Evolutionary conservation across 2,329 filamentous ascomycete genomes (phyloP).

Genomic region (Cytospora leucostoma): DNA sequence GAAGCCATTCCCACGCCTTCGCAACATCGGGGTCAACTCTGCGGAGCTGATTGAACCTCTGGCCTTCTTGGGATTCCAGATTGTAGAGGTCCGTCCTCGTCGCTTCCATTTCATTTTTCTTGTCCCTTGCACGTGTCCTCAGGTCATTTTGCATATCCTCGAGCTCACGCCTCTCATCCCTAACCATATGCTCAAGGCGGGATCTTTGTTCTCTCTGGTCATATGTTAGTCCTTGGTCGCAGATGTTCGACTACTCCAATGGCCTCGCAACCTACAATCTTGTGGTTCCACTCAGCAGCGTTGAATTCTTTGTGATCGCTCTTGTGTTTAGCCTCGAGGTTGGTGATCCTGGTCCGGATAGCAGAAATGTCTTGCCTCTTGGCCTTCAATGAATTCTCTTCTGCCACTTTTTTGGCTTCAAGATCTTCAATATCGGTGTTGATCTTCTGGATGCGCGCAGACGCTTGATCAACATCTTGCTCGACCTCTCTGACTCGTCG

Average conservation of each 20-base stretch:
- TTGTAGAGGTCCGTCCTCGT: constrained; percentile 53
- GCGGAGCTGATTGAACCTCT: constrained; percentile 68
- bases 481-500: constrained; percentile 57
- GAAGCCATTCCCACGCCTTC: constrained; percentile 79
- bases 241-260: background rate
- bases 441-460: constrained; percentile 43
- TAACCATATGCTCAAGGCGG: constrained; percentile 24
- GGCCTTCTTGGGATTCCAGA: constrained; percentile 74
- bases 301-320: constrained; percentile 69
- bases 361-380: constrained; percentile 54
- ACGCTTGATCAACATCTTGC: constrained; percentile 47
- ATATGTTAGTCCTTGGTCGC: constrained; percentile 1
- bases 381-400: constrained; percentile 50
- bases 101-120: constrained; percentile 42
- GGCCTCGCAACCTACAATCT: constrained; percentile 49
- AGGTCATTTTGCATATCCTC: constrained; percentile 39
- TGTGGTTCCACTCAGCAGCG: constrained; percentile 67
- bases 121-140: constrained; percentile 43
- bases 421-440: constrained; percentile 46
- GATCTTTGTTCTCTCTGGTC: constrained; percentile 21
- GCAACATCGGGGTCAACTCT: constrained; percentile 63
- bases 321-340: constrained; percentile 63
- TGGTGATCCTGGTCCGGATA: constrained; percentile 59
- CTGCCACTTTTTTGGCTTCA: constrained; percentile 54
- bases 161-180: constrained; percentile 30